Percentiles rank a stretch among this genome's conserved stretches.
Conservation (phyloP, 2,329 filamentous ascomycete species). For the Lecanosticta acicola region DNA sequence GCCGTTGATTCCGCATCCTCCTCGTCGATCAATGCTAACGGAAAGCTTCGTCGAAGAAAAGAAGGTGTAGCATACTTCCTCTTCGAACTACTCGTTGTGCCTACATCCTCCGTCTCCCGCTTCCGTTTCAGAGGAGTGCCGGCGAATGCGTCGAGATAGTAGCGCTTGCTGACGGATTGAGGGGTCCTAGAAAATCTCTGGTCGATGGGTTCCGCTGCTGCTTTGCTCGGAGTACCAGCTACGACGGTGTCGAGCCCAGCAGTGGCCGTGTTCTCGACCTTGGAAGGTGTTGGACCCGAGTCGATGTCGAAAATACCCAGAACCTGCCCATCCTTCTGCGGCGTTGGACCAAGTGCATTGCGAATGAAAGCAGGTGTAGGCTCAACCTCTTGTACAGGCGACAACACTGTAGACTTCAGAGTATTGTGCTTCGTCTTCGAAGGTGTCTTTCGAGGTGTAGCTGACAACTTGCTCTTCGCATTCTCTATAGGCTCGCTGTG, state of each 20-base stretch:
- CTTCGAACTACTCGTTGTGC: constrained; percentile 26
- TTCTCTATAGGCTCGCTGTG: constrained; percentile 10
- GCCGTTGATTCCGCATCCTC: constrained; percentile 38
- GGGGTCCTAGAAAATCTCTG: constrained; percentile 39
- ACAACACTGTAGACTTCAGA: constrained; percentile 4
- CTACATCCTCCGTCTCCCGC: constrained; percentile 33
- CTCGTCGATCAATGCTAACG: constrained; percentile 53
- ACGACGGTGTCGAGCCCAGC: constrained; percentile 31
- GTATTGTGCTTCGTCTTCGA: constrained; percentile 10
- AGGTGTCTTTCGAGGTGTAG: constrained; percentile 19
- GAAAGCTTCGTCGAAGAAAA: constrained; percentile 55
- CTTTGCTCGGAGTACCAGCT: constrained; percentile 37
- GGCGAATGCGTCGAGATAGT: constrained; percentile 57
- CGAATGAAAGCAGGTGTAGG: constrained; percentile 30
- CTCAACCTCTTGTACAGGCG: constrained; percentile 25
- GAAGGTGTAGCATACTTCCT: constrained; percentile 60
- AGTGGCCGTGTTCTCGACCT: constrained; percentile 21
- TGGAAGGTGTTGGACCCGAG: constrained; percentile 31
- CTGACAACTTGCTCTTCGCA: constrained; percentile 8
- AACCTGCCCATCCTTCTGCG: constrained; percentile 70
- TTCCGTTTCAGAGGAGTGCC: constrained; percentile 55
- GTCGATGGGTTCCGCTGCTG: constrained; percentile 10
- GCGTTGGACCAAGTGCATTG: constrained; percentile 61
- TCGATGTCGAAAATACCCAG: constrained; percentile 72
- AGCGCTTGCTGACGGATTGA: constrained; percentile 54